Evolutionary conservation across 257 asterid species (phyloP).

Genomic region (Voacanga thouarsii): DNA sequence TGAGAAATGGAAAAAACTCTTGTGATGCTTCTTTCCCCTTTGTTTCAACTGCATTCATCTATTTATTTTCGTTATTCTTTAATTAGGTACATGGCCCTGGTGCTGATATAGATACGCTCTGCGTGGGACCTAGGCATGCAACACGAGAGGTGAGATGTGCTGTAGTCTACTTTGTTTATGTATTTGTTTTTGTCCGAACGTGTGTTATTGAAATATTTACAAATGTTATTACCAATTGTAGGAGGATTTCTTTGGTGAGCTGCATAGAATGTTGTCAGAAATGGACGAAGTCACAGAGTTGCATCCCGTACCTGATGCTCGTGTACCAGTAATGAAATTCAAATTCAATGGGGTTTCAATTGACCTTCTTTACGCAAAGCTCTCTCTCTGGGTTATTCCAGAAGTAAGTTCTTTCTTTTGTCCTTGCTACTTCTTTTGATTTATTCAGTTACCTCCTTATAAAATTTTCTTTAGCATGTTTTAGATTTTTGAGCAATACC

Average conservation of each 20-base stretch:
- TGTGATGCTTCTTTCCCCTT: neutral
- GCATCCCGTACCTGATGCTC: constrained; percentile 44
- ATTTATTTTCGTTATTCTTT: neutral
- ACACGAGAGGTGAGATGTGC: constrained; percentile 31
- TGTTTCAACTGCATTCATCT: neutral
- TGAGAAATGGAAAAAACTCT: neutral
- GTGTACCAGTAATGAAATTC: constrained; percentile 41
- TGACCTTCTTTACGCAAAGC: constrained; percentile 37
- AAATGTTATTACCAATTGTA: constrained; percentile 11
- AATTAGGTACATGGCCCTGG: constrained; percentile 44
- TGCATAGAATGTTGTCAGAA: constrained; percentile 34
- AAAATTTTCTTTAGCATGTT: neutral
- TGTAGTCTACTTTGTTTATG: neutral
- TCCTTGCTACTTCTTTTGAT: neutral
- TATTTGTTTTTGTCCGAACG: neutral
- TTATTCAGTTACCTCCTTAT: neutral
- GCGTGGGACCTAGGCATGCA: constrained; percentile 41
- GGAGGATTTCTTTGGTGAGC: constrained; percentile 42
- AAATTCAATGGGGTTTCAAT: constrained; percentile 34
- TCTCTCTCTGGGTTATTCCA: constrained; percentile 37
- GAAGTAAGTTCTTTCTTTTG: constrained; percentile 26
- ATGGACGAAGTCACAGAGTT: constrained; percentile 37
- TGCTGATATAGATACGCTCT: constrained; percentile 40
- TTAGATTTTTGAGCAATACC: neutral
- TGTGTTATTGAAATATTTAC: neutral